Evolutionary conservation across 164 flowering plant species (phyloP).

Genomic region (Pachysandra terminalis): DNA sequence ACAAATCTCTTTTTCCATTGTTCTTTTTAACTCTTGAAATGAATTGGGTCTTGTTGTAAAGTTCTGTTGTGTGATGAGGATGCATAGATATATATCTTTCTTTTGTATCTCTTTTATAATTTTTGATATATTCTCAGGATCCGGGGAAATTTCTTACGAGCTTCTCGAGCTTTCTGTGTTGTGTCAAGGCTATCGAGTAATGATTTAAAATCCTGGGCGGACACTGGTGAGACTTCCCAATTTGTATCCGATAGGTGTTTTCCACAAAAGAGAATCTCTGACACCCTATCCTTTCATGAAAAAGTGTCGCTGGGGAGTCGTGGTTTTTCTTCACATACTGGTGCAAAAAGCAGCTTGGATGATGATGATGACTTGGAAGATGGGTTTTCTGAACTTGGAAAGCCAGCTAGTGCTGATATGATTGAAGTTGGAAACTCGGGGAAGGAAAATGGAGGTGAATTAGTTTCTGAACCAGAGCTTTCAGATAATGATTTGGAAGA

Average conservation of each 20-base stretch:
- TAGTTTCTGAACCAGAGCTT: background rate
- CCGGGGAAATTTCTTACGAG: conserved; percentile 21
- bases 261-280: conserved; percentile 16
- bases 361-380: conserved; percentile 67
- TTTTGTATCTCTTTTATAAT: no score
- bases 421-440: background rate
- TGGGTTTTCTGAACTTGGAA: conserved; percentile 76
- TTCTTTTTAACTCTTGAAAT: background rate
- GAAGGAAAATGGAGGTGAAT: background rate
- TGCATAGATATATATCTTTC: no score
- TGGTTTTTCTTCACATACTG: conserved; percentile 61
- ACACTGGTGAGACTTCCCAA: conserved; percentile 5
- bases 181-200: conserved; percentile 17
- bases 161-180: conserved; percentile 20
- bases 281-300: conserved; percentile 7
- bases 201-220: conserved; percentile 15
- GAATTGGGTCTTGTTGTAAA: background rate
- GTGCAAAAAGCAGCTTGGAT: conserved; percentile 48
- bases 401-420: conserved; percentile 17
- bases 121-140: conserved; percentile 1
- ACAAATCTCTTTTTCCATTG: background rate
- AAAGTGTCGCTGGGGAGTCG: conserved; percentile 19
- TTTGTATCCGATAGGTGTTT: conserved; percentile 5
- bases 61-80: background rate
- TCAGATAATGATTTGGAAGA: background rate